Conservation (phyloP, 805 yeast genomes). For the Saturnispora serradocipensis region DNA sequence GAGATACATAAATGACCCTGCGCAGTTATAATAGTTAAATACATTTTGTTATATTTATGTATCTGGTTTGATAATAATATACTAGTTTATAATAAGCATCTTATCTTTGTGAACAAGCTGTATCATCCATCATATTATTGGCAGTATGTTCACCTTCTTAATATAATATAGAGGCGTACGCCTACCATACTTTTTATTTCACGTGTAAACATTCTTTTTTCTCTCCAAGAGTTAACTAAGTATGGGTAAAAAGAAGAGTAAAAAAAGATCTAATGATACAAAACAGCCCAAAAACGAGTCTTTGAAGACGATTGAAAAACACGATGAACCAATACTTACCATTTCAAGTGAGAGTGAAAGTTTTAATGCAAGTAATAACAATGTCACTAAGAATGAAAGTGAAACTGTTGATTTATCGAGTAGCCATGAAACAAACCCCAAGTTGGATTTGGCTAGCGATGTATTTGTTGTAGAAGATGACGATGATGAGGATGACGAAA, state of each 20-base stretch:
- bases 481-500: constrained; percentile 1
- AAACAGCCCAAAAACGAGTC: neutral
- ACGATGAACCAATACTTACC: neutral
- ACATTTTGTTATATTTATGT: neutral
- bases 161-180: neutral
- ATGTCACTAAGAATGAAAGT: neutral
- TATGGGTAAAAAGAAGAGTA: constrained; percentile 3
- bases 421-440: neutral
- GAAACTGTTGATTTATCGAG: neutral
- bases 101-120: no score
- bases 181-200: neutral
- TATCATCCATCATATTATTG: no score
- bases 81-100: neutral
- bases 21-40: constrained; percentile 9
- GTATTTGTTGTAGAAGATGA: constrained; percentile 3
- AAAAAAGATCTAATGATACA: neutral
- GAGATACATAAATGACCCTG: constrained; percentile 68
- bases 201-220: neutral
- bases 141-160: neutral
- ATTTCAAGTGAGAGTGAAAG: neutral
- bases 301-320: neutral
- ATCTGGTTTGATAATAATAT: neutral
- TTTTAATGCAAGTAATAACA: neutral
- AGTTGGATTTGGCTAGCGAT: neutral
- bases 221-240: neutral